Conservation (phyloP, 2,329 filamentous ascomycete genomes). For the Exophiala calicioides region DNA sequence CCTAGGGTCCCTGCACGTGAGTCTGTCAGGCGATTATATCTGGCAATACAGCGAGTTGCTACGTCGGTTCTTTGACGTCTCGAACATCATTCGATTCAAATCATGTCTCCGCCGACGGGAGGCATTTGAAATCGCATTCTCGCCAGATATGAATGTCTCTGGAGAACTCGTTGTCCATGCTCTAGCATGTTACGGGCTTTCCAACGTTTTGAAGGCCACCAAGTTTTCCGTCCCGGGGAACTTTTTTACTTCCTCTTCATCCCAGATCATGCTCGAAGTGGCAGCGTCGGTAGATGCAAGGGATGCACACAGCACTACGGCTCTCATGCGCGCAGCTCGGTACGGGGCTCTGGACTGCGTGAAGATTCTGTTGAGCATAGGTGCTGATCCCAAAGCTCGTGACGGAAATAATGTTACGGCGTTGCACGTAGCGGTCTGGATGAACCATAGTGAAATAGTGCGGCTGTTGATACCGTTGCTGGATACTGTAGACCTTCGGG, state of each 20-base stretch:
- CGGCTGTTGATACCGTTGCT: not conserved
- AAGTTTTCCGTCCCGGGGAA: too few species aligned
- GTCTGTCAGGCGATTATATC: not conserved
- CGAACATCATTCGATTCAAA: not conserved
- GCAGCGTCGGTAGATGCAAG: too few species aligned
- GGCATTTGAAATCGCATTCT: not conserved
- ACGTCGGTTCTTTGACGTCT: not conserved
- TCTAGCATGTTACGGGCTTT: not conserved
- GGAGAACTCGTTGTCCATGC: not conserved
- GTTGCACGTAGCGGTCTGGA: not conserved
- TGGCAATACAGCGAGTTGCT: not conserved
- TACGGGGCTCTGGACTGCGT: too few species aligned
- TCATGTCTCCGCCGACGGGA: not conserved
- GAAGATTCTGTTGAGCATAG: too few species aligned
- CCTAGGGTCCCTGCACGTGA: not conserved
- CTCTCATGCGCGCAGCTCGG: too few species aligned
- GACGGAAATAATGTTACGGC: too few species aligned
- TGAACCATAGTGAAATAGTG: not conserved
- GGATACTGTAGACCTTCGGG: not conserved
- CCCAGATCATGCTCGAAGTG: too few species aligned
- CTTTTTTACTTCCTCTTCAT: too few species aligned
- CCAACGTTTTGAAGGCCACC: not conserved
- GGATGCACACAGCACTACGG: too few species aligned
- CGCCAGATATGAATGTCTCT: not conserved
- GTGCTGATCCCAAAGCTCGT: too few species aligned